Percentiles rank a stretch among this genome's conserved stretches.
These are phyloP conservation scores for Monosporascus ibericus DNA, from an alignment of 2,329 filamentous ascomycete genomes.

Conservation along the genomic window DNA sequence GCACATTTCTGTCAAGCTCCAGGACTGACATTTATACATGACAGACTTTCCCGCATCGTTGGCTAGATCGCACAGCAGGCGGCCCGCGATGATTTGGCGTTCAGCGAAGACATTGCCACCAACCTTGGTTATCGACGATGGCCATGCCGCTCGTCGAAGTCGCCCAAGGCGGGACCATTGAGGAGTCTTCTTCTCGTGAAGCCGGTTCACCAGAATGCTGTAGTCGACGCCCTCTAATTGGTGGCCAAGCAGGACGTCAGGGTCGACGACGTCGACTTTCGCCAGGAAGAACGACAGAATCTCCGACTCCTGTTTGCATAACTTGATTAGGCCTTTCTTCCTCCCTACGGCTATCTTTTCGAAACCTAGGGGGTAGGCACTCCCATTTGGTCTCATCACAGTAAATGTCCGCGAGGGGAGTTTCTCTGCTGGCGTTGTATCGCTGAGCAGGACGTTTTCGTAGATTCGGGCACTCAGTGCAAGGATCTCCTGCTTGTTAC, in stretches of 20 bases:
- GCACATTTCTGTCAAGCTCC: constrained; percentile 98
- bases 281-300: constrained; percentile 85
- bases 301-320: constrained; percentile 78
- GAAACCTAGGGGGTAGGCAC: constrained; percentile 79
- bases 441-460: constrained; percentile 78
- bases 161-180: constrained; percentile 93
- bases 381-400: constrained; percentile 72
- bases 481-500: constrained; percentile 94
- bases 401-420: constrained; percentile 89
- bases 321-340: constrained; percentile 68
- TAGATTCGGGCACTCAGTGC: constrained; percentile 89
- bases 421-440: constrained; percentile 83
- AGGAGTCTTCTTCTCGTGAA: constrained; percentile 85
- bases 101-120: constrained; percentile 91
- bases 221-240: constrained; percentile 97
- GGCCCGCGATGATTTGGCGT: constrained; percentile 80
- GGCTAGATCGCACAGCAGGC: constrained; percentile 85
- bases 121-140: constrained; percentile 75
- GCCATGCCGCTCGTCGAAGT: constrained; percentile 79
- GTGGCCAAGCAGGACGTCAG: constrained; percentile 90
- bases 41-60: constrained; percentile 96
- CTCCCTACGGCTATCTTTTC: constrained; percentile 67
- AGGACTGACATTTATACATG: constrained; percentile 96
- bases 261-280: constrained; percentile 80
- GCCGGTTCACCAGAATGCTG: constrained; percentile 77